These are phyloP conservation scores for Conticribra weissflogii DNA, from an alignment of 108 stramenopile species.

Conservation along the genomic window DNA sequence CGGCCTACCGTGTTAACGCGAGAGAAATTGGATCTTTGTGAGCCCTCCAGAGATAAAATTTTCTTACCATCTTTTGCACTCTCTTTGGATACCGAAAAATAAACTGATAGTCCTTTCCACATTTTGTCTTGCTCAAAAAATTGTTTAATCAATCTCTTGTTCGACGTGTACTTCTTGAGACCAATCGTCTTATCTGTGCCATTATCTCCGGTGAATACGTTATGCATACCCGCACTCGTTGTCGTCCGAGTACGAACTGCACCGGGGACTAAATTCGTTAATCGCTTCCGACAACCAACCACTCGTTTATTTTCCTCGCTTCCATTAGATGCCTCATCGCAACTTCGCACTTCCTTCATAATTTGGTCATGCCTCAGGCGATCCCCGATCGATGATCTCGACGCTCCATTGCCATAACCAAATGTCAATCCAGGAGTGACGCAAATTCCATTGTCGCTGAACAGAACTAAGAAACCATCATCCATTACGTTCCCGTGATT, in stretches of 20 bases:
- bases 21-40: too few relatives aligned
- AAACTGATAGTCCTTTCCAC: constrained; percentile 31
- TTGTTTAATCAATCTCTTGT: constrained; percentile 28
- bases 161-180: constrained; percentile 10
- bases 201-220: constrained; percentile 48
- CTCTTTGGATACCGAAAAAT: background rate
- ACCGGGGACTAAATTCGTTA: constrained; percentile 40
- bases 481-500: constrained; percentile 2
- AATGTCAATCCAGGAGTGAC: constrained; percentile 72
- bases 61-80: background rate
- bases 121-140: constrained; percentile 36
- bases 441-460: constrained; percentile 34
- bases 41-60: too few relatives aligned
- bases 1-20: too few relatives aligned
- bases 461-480: constrained; percentile 40
- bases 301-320: constrained; percentile 1
- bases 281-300: constrained; percentile 33
- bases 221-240: constrained; percentile 81
- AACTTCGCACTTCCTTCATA: constrained; percentile 23
- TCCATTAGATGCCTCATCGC: constrained; percentile 14
- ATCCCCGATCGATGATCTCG: constrained; percentile 19
- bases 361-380: constrained; percentile 51
- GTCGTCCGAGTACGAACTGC: constrained; percentile 74
- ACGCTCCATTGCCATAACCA: constrained; percentile 46
- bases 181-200: constrained; percentile 20